Base-by-base conservation (phyloP, 768 basidiomycete genomes). In the Kondoa subrosea region DNA sequence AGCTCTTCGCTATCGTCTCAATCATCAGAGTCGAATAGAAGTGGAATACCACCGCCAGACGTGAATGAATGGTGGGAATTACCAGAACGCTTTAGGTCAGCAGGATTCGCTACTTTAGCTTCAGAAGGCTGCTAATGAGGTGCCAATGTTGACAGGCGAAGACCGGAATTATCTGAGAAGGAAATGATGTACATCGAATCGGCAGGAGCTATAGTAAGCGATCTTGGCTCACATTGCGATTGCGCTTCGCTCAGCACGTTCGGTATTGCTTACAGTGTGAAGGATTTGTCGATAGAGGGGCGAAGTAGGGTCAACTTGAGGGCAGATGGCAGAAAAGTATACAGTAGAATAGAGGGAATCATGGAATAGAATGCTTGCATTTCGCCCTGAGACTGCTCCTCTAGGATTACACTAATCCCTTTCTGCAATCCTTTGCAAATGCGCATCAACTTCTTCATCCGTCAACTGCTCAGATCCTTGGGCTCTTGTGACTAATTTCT, bases 51-150 rank as follows among this genome's bases (percentile, higher is more conserved):
- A 50, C 40, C 40, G 40, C 40, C 40, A 8, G 15, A 27, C 12
- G 61, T 63, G 61, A 4, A 3, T 16, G 61, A 27, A 16, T 63
- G 61, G 61, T 63, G 61, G 61, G 61, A 63, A 16, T n/a, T 63
- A 33, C 61, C 61, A 33, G 61, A 27, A 16, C 27, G 61, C 15
- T 63, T 63, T 32, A 63, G 27, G 27, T 50, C 12, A 8, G 40
- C 40, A 50, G 40, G 12, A 21, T 50, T 50, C 12, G 8, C 21
- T 21, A 50, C 8, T 8, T 50, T 8, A 21, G 21, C 8, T 21
- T 8, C 12, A 8, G 40, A 8, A 8, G 40, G 40, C 21, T 8
- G 40, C 40, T 50, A 21, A 50, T n/a, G 40, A 21, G 40, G 21
- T 50, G 40, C 40, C 40, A 50, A 8, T n/a, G n/a, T n/a, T n/a